Percentiles rank a stretch among this genome's conserved stretches.
Conservation (phyloP, 495 filamentous ascomycete species). For the Penicillium pancosmium region DNA sequence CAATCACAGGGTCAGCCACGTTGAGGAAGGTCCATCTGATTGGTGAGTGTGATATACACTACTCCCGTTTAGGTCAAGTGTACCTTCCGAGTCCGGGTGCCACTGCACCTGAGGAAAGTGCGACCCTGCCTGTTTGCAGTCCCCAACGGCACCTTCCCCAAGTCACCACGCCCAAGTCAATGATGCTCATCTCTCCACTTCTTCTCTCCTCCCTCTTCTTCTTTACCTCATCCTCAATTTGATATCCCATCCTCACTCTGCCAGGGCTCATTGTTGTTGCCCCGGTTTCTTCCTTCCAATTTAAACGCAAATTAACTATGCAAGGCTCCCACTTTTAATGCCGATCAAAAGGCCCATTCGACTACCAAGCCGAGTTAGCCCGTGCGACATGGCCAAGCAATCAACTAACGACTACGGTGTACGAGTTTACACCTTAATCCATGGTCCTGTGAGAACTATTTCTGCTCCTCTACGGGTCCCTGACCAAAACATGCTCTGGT, state of each 20-base stretch:
- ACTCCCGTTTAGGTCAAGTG: background rate
- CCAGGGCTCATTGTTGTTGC: background rate
- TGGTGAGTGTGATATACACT: background rate
- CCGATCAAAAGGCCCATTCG: background rate
- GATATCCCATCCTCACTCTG: background rate
- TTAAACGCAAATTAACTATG: constrained; percentile 3
- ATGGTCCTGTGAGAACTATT: background rate
- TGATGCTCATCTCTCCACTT: background rate
- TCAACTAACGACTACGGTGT: too few species aligned
- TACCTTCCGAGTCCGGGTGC: background rate
- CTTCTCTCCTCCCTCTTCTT: background rate
- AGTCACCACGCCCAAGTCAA: background rate
- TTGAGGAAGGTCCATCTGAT: too few species aligned
- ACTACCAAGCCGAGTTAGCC: background rate
- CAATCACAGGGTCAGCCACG: too few species aligned
- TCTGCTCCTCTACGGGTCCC: background rate
- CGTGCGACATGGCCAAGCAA: background rate
- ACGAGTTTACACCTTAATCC: background rate
- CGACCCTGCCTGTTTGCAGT: constrained; percentile 4
- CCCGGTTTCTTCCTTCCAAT: background rate
- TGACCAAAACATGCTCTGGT: background rate
- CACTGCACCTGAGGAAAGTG: background rate
- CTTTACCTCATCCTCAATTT: background rate
- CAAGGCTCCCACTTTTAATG: background rate
- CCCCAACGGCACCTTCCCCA: background rate